Percentiles rank a stretch among this genome's conserved stretches.
Conservation (phyloP, 192 early-diverging fungal species). For the Umbelopsis vinacea region DNA sequence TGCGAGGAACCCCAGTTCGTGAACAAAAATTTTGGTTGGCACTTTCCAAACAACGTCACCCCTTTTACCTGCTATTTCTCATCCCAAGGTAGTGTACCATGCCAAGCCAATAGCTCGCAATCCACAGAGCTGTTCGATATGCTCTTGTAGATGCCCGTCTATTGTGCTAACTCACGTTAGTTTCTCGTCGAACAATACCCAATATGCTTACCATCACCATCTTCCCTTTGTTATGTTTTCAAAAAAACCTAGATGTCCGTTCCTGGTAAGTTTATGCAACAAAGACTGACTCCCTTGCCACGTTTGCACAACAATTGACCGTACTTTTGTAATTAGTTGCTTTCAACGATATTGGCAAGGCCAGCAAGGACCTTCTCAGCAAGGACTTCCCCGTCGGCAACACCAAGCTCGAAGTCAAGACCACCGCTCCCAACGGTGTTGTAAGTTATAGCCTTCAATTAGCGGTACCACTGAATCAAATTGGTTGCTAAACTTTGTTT, state of each 20-base stretch:
- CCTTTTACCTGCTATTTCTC: slow-evolving; percentile 8
- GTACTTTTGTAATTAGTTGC: slow-evolving; percentile 62
- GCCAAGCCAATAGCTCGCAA: background rate
- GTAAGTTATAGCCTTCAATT: slow-evolving; percentile 60
- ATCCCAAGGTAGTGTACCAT: slow-evolving; percentile 4
- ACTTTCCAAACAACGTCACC: slow-evolving; percentile 1
- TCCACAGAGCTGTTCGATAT: background rate
- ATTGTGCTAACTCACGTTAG: background rate
- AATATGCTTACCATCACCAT: background rate
- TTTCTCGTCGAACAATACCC: background rate
- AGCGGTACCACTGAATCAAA: too few relatives aligned
- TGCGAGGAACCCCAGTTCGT: slow-evolving; percentile 4
- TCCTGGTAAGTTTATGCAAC: slow-evolving; percentile 10
- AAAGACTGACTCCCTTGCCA: background rate
- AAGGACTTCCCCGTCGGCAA: slow-evolving; percentile 96
- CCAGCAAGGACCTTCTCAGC: slow-evolving; percentile 91
- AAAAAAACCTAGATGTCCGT: slow-evolving; percentile 9
- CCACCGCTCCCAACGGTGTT: slow-evolving; percentile 93
- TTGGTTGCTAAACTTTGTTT: background rate
- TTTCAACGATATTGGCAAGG: slow-evolving; percentile 95
- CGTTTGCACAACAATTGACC: background rate
- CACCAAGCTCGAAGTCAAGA: slow-evolving; percentile 98
- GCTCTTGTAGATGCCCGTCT: background rate
- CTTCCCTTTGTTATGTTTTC: too few relatives aligned
- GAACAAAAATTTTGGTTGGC: background rate